A percentile compares a stretch with the other conserved stretches of the same genome.
Evolutionary conservation across 2,329 filamentous ascomycete species (phyloP).

Genomic region (Penicillium sp.): DNA sequence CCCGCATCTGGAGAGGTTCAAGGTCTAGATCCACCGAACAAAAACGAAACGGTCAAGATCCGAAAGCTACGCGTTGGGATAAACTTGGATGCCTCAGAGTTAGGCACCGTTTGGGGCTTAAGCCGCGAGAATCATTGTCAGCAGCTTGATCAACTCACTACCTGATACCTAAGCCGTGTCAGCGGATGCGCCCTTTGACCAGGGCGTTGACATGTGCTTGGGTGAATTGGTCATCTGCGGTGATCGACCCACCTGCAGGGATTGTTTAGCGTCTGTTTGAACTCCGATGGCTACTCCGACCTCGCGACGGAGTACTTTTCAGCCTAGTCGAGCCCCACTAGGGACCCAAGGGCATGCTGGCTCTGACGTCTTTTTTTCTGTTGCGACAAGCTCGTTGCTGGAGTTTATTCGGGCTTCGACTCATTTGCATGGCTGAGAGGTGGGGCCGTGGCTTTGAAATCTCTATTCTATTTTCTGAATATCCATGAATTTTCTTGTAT

Average conservation of each 20-base stretch:
- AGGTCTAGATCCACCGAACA: neutral
- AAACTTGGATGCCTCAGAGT: neutral
- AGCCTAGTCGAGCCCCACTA: neutral
- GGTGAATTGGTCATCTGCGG: slow-evolving; percentile 3
- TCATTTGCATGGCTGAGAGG: neutral
- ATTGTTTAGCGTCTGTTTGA: neutral
- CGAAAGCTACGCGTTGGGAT: neutral
- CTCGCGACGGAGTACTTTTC: neutral
- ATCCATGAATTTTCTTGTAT: neutral
- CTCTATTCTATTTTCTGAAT: neutral
- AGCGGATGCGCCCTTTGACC: neutral
- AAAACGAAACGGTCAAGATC: neutral
- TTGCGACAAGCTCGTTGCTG: neutral
- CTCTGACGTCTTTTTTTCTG: slow-evolving; percentile 4
- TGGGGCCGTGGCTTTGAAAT: slow-evolving; percentile 1
- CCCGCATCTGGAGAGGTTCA: neutral
- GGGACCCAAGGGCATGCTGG: neutral
- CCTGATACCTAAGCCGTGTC: neutral
- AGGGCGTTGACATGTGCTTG: slow-evolving; percentile 1
- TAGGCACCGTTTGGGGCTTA: neutral
- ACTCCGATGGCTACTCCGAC: slow-evolving; percentile 3
- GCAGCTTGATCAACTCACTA: neutral
- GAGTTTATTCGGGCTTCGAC: neutral
- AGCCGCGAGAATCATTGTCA: neutral
- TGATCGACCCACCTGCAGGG: neutral